Evolutionary conservation across 805 yeast species (phyloP).

Genomic region (Isabelozyma heimii): DNA sequence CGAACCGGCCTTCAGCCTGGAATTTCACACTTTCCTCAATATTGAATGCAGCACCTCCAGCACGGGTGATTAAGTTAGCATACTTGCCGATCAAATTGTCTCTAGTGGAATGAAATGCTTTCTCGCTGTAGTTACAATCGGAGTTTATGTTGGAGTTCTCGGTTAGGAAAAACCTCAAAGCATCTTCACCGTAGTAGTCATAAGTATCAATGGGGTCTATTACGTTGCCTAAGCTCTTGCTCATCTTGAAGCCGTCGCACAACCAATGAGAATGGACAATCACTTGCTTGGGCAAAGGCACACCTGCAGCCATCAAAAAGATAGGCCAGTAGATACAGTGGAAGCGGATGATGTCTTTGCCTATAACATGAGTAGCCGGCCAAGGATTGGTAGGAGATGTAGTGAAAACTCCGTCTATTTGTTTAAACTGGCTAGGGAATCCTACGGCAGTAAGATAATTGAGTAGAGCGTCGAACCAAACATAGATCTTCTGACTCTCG

Average conservation of each 20-base stretch:
- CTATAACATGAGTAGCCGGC: slow-evolving; percentile 82
- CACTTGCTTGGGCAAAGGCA: slow-evolving; percentile 67
- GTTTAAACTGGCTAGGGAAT: slow-evolving; percentile 27
- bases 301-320: slow-evolving; percentile 76
- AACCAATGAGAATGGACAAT: slow-evolving; percentile 96
- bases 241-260: slow-evolving; percentile 87
- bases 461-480: slow-evolving; percentile 93
- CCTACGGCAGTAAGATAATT: slow-evolving; percentile 79
- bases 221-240: slow-evolving; percentile 88
- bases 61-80: slow-evolving; percentile 74
- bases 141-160: slow-evolving; percentile 71
- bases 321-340: slow-evolving; percentile 96
- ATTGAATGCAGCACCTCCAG: slow-evolving; percentile 68
- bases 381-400: slow-evolving; percentile 31
- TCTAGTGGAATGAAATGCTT: slow-evolving; percentile 48
- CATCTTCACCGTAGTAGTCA: slow-evolving; percentile 64
- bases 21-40: slow-evolving; percentile 43
- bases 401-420: slow-evolving; percentile 3
- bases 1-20: slow-evolving; percentile 16
- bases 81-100: slow-evolving; percentile 75
- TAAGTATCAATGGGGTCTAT: slow-evolving; percentile 80
- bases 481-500: slow-evolving; percentile 75
- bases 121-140: slow-evolving; percentile 78
- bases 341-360: slow-evolving; percentile 86
- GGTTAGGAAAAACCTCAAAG: slow-evolving; percentile 71